A percentile compares a stretch with the other conserved stretches of the same genome.
Conservation (phyloP, 805 yeast species). For the Candida gorgasii region DNA sequence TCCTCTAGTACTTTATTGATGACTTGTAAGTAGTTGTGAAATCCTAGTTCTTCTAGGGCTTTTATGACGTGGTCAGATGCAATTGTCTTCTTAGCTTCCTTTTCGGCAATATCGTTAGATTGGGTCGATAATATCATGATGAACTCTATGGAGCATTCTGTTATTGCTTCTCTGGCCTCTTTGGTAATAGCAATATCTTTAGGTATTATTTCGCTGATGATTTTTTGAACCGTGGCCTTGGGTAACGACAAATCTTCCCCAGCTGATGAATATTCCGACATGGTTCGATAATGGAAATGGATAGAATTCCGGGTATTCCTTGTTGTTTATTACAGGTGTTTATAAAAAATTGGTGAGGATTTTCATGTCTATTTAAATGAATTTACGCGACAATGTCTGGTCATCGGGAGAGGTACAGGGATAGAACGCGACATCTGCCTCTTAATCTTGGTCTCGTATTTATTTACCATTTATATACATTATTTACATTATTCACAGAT, state of each 20-base stretch:
- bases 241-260: conserved; percentile 46
- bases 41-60: conserved; percentile 86
- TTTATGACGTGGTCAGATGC: conserved; percentile 94
- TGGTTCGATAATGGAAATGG: too few species aligned
- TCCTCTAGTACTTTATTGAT: conserved; percentile 78
- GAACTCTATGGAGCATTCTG: conserved; percentile 95
- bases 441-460: too few species aligned
- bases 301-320: too few species aligned
- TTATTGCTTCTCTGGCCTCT: conserved; percentile 92
- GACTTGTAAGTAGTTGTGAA: conserved; percentile 78
- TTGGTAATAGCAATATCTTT: conserved; percentile 84
- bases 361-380: conserved; percentile 4
- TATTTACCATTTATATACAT: not conserved
- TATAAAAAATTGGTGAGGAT: conserved; percentile 7
- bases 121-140: conserved; percentile 93
- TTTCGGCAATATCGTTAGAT: conserved; percentile 93
- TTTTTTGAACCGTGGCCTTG: conserved; percentile 92
- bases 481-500: too few species aligned
- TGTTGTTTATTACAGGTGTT: not conserved
- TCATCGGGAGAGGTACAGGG: not conserved
- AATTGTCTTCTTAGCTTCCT: conserved; percentile 93
- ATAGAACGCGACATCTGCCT: not conserved
- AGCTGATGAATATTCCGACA: conserved; percentile 43
- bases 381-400: conserved; percentile 4
- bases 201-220: conserved; percentile 86